Evolutionary conservation across 352 stramenopile species (phyloP), one percentile per base, ranked within the genome.

Genomic region (Phytophthora quininea): DNA sequence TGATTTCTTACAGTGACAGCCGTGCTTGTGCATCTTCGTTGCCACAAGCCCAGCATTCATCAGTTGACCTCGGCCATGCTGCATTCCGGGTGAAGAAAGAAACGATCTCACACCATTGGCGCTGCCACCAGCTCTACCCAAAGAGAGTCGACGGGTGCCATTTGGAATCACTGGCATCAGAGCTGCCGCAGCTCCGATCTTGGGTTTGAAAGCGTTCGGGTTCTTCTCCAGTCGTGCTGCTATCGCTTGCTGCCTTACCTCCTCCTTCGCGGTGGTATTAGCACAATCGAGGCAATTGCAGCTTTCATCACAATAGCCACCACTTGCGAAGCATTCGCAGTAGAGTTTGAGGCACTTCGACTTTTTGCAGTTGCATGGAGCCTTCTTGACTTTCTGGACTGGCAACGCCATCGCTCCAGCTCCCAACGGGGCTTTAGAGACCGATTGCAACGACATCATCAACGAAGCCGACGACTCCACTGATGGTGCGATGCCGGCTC

Each of bases 311-410:
- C 97, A 99, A 55, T 98, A 95, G 19, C 89, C 80, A 11, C 94
- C 90, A 31, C 86, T 91, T 1, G 92, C 91, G 70, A 99, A 99
- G 67, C 97, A 99, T 67, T 99, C 93, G 67, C 97, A 99, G 69
- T 81, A 97, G 30, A 99, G 66, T 76, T 99, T 99, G 14, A 99
- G 83, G 57, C 97, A 99, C 74, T 98, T 98, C 35, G 96, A 98
- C 74, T 98, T 98, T 98, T 99, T 99, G 81, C 97, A 99, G 52
- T 98, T 99, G 81, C 97, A 99, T 5, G 86, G 85, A 0, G 86
- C 82, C 46, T 90, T 92, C 52, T 88, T 94, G 40, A 64, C 42
- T 6, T 62, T 27, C 27, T 63, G 42, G 9, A 55, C 29, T 24
- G 71, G 37, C 12, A 73, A 35, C 15, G 52, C 45, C 8, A 50